Conservation (phyloP, 768 basidiomycete species). For the Albatrellus ellisii region DNA sequence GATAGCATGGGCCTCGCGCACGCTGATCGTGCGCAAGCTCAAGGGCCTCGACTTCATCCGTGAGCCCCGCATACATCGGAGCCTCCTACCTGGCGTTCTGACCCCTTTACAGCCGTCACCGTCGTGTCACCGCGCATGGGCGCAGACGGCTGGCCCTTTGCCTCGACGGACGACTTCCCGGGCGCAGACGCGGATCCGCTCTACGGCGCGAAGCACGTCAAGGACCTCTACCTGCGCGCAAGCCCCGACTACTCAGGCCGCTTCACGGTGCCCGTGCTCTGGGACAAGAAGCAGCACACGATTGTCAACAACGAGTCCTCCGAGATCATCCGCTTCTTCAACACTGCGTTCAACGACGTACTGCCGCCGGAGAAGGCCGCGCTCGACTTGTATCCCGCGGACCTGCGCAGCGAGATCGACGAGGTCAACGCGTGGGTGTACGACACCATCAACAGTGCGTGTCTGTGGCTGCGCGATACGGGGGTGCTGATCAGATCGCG, state of each 20-base stretch:
- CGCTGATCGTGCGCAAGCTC: slow-evolving; percentile 78
- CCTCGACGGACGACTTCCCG: slow-evolving; percentile 50
- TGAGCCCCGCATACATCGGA: slow-evolving; percentile 24
- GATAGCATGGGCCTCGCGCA: slow-evolving; percentile 85
- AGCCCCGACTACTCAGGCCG: slow-evolving; percentile 61
- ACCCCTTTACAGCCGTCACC: slow-evolving; percentile 44
- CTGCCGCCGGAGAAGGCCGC: slow-evolving; percentile 51
- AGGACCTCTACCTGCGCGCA: slow-evolving; percentile 74
- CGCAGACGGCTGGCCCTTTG: slow-evolving; percentile 78
- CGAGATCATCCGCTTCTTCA: slow-evolving; percentile 92
- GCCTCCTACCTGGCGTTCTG: too few relatives aligned
- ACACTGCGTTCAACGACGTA: slow-evolving; percentile 68
- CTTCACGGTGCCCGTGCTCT: slow-evolving; percentile 83
- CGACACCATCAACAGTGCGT: slow-evolving; percentile 69
- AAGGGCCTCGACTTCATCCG: slow-evolving; percentile 84
- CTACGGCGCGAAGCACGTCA: slow-evolving; percentile 54
- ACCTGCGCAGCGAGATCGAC: slow-evolving; percentile 67
- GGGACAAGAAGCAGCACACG: slow-evolving; percentile 79
- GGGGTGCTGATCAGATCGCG: not conserved
- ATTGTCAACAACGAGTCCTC: slow-evolving; percentile 95
- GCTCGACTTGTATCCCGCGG: slow-evolving; percentile 69
- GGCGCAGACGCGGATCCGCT: slow-evolving; percentile 68
- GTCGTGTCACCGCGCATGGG: slow-evolving; percentile 84
- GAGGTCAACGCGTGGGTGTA: slow-evolving; percentile 80
- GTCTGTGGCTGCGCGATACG: not conserved